Conservation (phyloP, 768 basidiomycete genomes). For the Pisolithus marmoratus region DNA sequence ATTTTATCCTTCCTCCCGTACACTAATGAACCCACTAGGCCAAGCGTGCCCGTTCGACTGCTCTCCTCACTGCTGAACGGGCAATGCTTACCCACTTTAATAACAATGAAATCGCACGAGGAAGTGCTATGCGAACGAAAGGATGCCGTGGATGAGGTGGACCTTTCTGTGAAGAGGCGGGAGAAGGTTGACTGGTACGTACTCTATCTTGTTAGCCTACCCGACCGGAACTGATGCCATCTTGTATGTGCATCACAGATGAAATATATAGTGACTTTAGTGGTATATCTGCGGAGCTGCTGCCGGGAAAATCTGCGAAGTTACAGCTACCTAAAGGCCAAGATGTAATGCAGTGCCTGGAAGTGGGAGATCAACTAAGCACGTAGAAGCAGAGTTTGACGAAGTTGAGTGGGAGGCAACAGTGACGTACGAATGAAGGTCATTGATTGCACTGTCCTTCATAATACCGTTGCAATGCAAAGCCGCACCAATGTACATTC, state of each 20-base stretch:
- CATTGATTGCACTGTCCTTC: constrained; percentile 93
- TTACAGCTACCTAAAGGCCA: constrained; percentile 89
- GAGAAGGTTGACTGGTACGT: constrained; percentile 82
- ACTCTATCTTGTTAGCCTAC: not conserved
- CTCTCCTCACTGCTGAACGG: constrained; percentile 75
- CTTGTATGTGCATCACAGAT: too few species aligned
- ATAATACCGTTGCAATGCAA: constrained; percentile 99
- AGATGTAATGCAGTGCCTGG: constrained; percentile 91
- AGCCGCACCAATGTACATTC: constrained; percentile 98
- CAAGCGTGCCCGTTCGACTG: constrained; percentile 58
- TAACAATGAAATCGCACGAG: constrained; percentile 82
- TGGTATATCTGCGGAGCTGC: constrained; percentile 87
- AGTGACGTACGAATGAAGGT: constrained; percentile 56
- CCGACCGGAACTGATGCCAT: not conserved
- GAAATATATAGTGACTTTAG: constrained; percentile 76
- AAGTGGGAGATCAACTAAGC: constrained; percentile 90
- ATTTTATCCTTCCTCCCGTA: not conserved
- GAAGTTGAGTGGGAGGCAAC: constrained; percentile 94
- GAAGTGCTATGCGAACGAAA: constrained; percentile 78
- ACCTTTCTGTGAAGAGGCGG: constrained; percentile 65
- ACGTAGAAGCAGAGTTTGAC: constrained; percentile 99
- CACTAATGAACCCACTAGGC: constrained; percentile 30
- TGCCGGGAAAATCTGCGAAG: constrained; percentile 96
- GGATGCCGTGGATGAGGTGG: constrained; percentile 58
- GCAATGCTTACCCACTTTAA: constrained; percentile 87